These are phyloP conservation scores for Saccharum spontaneum DNA, from an alignment of 176 grass and related monocot genomes.

Conservation along the genomic window DNA sequence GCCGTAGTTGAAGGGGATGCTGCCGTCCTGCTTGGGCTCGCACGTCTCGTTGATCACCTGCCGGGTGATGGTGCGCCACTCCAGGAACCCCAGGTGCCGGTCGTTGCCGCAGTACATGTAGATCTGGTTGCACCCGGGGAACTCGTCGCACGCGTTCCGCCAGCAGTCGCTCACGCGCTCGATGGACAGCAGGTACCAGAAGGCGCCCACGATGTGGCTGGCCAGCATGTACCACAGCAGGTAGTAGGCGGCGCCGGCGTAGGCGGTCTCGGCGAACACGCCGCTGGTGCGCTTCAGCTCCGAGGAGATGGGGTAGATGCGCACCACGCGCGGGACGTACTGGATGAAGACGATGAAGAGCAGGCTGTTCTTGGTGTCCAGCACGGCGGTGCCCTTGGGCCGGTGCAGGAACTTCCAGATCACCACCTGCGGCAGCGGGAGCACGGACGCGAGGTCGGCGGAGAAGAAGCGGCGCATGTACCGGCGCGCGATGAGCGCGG, in stretches of 20 bases:
- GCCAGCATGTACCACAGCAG: constrained; percentile 87
- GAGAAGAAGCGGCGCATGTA: constrained; percentile 78
- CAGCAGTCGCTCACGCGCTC: constrained; percentile 79
- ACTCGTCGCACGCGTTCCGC: constrained; percentile 44
- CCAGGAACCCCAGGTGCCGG: constrained; percentile 41
- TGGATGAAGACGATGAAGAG: constrained; percentile 58
- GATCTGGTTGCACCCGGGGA: constrained; percentile 47
- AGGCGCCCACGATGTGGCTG: constrained; percentile 87
- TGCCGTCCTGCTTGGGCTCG: constrained; percentile 29
- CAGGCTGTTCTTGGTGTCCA: constrained; percentile 60
- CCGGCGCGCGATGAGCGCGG: constrained; percentile 62
- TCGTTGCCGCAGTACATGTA: constrained; percentile 88
- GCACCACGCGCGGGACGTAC: constrained; percentile 70
- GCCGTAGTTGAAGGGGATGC: constrained; percentile 72
- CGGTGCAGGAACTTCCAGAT: constrained; percentile 60
- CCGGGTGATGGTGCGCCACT: constrained; percentile 58
- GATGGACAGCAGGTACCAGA: constrained; percentile 89
- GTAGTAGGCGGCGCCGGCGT: constrained; percentile 83
- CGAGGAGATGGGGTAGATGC: constrained; percentile 64
- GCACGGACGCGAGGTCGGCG: constrained; percentile 67
- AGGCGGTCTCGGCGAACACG: constrained; percentile 73
- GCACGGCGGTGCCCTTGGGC: constrained; percentile 43
- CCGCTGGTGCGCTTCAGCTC: constrained; percentile 87
- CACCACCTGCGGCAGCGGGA: constrained; percentile 82
- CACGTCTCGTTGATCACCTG: constrained; percentile 56